Evolutionary conservation across 2,329 filamentous ascomycete genomes (phyloP).

Genomic region (Cladosporium sp.): DNA sequence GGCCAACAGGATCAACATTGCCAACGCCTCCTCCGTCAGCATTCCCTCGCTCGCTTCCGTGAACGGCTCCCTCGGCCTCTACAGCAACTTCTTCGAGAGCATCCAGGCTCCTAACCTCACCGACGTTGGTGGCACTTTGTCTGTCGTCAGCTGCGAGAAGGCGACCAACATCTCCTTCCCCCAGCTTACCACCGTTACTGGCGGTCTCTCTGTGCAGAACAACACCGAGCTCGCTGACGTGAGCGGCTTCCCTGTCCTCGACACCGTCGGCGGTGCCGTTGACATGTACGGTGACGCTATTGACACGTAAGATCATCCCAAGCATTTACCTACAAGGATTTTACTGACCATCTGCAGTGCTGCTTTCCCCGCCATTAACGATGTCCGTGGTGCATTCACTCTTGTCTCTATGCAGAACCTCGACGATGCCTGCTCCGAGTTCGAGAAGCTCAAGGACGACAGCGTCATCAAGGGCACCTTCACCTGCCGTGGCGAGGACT

Average conservation of each 20-base stretch:
- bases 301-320: slow-evolving; percentile 60
- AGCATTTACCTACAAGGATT: not conserved
- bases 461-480: slow-evolving; percentile 48
- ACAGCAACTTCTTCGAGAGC: slow-evolving; percentile 70
- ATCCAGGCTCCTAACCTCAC: slow-evolving; percentile 73
- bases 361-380: slow-evolving; percentile 59
- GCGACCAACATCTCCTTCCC: slow-evolving; percentile 77
- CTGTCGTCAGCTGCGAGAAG: slow-evolving; percentile 59
- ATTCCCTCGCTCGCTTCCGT: slow-evolving; percentile 73
- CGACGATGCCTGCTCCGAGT: slow-evolving; percentile 43
- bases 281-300: slow-evolving; percentile 83
- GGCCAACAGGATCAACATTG: slow-evolving; percentile 79
- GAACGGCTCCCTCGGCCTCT: slow-evolving; percentile 80
- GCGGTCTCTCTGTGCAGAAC: slow-evolving; percentile 85
- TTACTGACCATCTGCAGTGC: slow-evolving; percentile 59
- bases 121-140: slow-evolving; percentile 59
- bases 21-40: slow-evolving; percentile 73
- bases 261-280: slow-evolving; percentile 75
- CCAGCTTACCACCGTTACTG: slow-evolving; percentile 66
- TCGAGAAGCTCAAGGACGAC: slow-evolving; percentile 44
- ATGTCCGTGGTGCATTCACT: slow-evolving; percentile 54
- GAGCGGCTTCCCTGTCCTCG: slow-evolving; percentile 67
- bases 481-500: slow-evolving; percentile 45
- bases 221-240: slow-evolving; percentile 74
- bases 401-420: slow-evolving; percentile 50